Percentiles rank a stretch among this genome's conserved stretches.
These are phyloP conservation scores for Aphanomyces stellatus DNA, from an alignment of 352 stramenopile species.

Conservation along the genomic window DNA sequence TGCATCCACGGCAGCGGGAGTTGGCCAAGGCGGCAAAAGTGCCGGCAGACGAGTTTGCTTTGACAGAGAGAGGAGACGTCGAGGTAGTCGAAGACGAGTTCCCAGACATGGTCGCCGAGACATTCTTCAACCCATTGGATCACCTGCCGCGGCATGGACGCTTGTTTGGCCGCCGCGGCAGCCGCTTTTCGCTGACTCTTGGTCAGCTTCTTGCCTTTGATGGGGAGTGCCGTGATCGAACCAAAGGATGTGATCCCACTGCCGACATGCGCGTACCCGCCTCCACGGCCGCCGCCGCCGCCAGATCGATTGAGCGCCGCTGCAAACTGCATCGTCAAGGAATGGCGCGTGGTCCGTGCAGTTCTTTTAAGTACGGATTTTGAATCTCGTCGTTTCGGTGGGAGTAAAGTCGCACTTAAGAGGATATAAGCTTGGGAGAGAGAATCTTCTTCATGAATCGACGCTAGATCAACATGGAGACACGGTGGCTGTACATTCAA, in stretches of 20 bases:
- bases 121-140: slow-evolving; percentile 17
- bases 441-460: no score
- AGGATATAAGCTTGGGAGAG: no score
- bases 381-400: no score
- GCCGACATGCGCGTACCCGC: no score
- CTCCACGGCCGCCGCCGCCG: no score
- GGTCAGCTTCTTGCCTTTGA: slow-evolving; percentile 20
- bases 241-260: neutral
- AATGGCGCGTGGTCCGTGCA: no score
- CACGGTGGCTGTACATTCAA: no score
- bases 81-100: slow-evolving; percentile 24
- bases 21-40: slow-evolving; percentile 21
- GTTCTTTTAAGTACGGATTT: no score
- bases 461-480: no score
- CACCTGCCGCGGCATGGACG: neutral
- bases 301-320: neutral
- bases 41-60: slow-evolving; percentile 22
- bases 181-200: slow-evolving; percentile 16
- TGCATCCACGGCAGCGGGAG: slow-evolving; percentile 24
- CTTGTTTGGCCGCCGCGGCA: neutral
- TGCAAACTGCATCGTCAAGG: neutral
- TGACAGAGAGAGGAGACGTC: slow-evolving; percentile 24
- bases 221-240: slow-evolving; percentile 10
- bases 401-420: no score
- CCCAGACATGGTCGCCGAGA: slow-evolving; percentile 21